Base-by-base conservation (phyloP, 495 filamentous ascomycete genomes). In the Penicillium samsonianum region DNA sequence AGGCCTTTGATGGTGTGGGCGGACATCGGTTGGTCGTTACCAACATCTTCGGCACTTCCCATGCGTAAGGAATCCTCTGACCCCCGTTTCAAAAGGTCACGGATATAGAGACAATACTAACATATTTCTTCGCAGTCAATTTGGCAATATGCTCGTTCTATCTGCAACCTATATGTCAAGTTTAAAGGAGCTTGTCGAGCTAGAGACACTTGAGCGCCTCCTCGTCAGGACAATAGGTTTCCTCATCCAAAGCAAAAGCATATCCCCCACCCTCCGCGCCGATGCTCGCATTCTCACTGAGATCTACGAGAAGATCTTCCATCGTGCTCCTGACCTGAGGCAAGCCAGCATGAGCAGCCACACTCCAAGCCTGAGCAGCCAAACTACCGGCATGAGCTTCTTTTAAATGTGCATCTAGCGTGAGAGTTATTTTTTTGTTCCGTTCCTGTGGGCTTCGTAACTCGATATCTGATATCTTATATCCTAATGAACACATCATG, bases 71-170 rank as follows among this genome's bases (percentile, higher is more conserved):
- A 54, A 9, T 1, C n/a, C n/a, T n/a, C n/a, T n/a, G n/a, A n/a
- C 50, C 37, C 35, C 31, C 31, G 12, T 12, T 4, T 14, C 25
- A 5, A 23, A 1, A 11, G n/a, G 7, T 14, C 11, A n/a, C 12
- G 11, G 3, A 16, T 28, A 25, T 20, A 6, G 2, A 28, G 11
- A 16, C 9, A 35, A 43, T 23, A 23, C 50, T 53, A 23, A 53
- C 19, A 5, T 31, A 5, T 17, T n/a, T 47, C 9, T 23, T 59
- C 40, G 37, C 56, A 96, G 92, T 9, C 94, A 98, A 92, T 98
- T 96, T 72, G 94, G 94, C 49, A 98, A 98, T 67, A 85, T 97
- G 67, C 76, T 98, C 43, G 89, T 92, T 5, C 84, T 98, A 2
- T 84, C 90, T 20, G 91, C 93, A 1, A 89, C 86, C 5, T 93